These are phyloP conservation scores for Dothidotthia symphoricarpi DNA, from an alignment of 2,329 filamentous ascomycete genomes.

Conservation along the genomic window DNA sequence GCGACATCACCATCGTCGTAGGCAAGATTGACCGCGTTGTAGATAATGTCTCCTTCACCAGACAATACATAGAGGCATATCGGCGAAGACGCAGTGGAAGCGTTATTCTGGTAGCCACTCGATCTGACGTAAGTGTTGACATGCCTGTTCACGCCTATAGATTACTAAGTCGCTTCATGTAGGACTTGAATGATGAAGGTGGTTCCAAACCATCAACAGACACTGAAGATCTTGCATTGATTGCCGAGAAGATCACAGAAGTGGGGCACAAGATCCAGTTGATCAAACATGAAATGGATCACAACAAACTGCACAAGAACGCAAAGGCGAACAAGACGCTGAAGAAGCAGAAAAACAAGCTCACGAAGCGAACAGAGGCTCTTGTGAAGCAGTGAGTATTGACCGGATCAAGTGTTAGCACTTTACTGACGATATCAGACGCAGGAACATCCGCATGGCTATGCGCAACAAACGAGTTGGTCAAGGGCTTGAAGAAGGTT, in stretches of 20 bases:
- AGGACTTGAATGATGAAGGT: slow-evolving; percentile 9
- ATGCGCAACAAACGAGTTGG: slow-evolving; percentile 13
- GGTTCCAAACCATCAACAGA: not conserved
- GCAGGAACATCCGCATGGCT: slow-evolving; percentile 3
- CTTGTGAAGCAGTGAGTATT: slow-evolving; percentile 3
- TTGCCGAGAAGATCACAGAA: not conserved
- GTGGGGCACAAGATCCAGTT: not conserved
- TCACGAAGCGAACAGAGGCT: not conserved
- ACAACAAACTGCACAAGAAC: slow-evolving; percentile 3
- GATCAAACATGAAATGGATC: slow-evolving; percentile 1
- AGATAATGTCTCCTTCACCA: slow-evolving; percentile 7
- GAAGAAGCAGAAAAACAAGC: slow-evolving; percentile 1
- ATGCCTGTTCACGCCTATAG: not conserved
- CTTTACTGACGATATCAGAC: not conserved
- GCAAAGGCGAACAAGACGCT: slow-evolving; percentile 2
- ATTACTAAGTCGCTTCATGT: not conserved
- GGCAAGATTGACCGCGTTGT: slow-evolving; percentile 15
- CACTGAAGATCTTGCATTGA: slow-evolving; percentile 3
- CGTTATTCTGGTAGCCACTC: slow-evolving; percentile 19
- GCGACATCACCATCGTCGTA: slow-evolving; percentile 22
- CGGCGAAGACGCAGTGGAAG: slow-evolving; percentile 16
- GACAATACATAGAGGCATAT: slow-evolving; percentile 14
- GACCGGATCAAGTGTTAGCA: not conserved
- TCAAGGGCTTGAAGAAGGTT: slow-evolving; percentile 6
- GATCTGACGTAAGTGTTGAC: slow-evolving; percentile 13